A percentile compares a stretch with the other conserved stretches of the same genome.
These are phyloP conservation scores for Fusarium dlaminii DNA, from an alignment of 2,329 filamentous ascomycete species.

Conservation along the genomic window DNA sequence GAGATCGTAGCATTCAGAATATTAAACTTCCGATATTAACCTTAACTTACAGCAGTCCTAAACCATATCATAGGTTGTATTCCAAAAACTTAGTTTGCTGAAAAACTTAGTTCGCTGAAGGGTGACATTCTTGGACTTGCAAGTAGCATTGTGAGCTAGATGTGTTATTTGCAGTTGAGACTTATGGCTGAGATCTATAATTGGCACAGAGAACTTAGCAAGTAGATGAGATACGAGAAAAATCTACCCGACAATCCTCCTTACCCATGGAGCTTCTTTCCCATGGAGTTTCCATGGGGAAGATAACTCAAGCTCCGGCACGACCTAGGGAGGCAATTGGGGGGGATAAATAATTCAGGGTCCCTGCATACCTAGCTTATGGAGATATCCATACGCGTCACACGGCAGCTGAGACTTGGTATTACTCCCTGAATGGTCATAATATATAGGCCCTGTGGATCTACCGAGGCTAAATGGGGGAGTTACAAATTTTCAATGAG, in stretches of 20 bases:
- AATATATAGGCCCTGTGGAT: rapidly evolving
- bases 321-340: rapidly evolving
- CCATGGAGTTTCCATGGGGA: too few species aligned
- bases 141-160: too few species aligned
- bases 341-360: rapidly evolving
- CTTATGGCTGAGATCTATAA: too few species aligned
- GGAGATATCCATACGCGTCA: not conserved
- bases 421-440: too few species aligned
- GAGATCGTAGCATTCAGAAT: not conserved
- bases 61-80: rapidly evolving
- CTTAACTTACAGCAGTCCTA: not conserved
- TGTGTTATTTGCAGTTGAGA: too few species aligned
- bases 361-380: not conserved
- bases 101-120: rapidly evolving
- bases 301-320: too few species aligned
- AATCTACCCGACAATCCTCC: too few species aligned
- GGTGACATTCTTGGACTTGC: rapidly evolving
- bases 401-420: too few species aligned
- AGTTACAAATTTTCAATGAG: rapidly evolving
- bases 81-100: rapidly evolving
- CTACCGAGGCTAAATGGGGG: not conserved
- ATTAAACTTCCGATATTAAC: too few species aligned
- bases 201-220: too few species aligned
- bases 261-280: too few species aligned
- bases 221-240: rapidly evolving